A percentile compares a stretch with the other conserved stretches of the same genome.
Evolutionary conservation across 2,329 filamentous ascomycete genomes (phyloP).

Genomic region (Pseudogymnoascus sp.): DNA sequence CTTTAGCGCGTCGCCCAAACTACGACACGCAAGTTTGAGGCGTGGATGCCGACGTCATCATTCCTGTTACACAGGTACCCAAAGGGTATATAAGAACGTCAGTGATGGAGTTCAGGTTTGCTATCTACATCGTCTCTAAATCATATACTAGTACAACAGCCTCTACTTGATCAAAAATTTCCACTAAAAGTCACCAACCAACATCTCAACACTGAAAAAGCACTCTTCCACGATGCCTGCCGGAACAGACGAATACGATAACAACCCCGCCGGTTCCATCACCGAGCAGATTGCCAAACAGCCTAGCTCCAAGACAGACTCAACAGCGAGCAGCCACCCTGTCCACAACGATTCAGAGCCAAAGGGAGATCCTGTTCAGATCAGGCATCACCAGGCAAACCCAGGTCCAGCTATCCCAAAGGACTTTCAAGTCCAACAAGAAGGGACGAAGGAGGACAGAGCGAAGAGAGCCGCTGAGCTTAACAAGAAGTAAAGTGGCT

Average conservation of each 20-base stretch:
- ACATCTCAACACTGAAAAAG: background rate
- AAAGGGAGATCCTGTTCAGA: conserved; percentile 41
- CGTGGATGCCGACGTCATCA: conserved; percentile 4
- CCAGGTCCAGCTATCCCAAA: conserved; percentile 52
- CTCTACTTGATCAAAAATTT: background rate
- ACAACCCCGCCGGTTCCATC: conserved; percentile 25
- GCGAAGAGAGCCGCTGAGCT: conserved; percentile 56
- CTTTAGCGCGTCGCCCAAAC: background rate
- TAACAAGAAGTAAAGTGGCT: conserved; percentile 42
- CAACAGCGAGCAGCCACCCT: conserved; percentile 31
- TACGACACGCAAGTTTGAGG: conserved; percentile 6
- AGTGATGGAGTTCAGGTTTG: background rate
- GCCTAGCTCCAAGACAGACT: conserved; percentile 29
- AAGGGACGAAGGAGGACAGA: conserved; percentile 63
- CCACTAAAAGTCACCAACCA: background rate
- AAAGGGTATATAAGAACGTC: conserved; percentile 6
- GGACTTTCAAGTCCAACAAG: conserved; percentile 45
- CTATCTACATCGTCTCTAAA: background rate
- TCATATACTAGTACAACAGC: background rate
- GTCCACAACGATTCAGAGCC: conserved; percentile 30
- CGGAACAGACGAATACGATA: conserved; percentile 31
- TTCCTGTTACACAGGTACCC: background rate
- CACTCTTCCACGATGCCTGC: conserved; percentile 29
- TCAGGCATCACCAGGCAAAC: conserved; percentile 46
- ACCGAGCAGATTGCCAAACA: conserved; percentile 33